Evolutionary conservation across 257 asterid species (phyloP).

Genomic region (Pogostemon cablin): DNA sequence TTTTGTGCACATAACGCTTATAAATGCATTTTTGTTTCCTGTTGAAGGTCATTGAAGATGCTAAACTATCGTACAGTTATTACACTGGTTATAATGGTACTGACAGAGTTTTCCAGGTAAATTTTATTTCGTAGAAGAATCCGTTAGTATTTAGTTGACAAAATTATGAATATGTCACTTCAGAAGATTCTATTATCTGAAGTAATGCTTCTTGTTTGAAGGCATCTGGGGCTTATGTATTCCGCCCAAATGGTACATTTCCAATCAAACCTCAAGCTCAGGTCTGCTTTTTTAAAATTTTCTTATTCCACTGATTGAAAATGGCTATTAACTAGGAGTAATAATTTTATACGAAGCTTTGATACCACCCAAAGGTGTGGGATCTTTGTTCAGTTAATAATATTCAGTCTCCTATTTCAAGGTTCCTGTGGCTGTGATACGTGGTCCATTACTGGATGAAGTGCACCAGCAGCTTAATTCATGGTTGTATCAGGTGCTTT

Average conservation of each 20-base stretch:
- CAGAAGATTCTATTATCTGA: slow-evolving; percentile 17
- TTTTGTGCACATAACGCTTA: slow-evolving; percentile 36
- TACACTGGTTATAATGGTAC: slow-evolving; percentile 80
- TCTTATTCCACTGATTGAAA: slow-evolving; percentile 18
- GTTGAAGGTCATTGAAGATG: slow-evolving; percentile 51
- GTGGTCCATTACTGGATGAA: slow-evolving; percentile 80
- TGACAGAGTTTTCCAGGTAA: slow-evolving; percentile 74
- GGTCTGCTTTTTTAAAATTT: slow-evolving; percentile 41
- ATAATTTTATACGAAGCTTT: slow-evolving; percentile 18
- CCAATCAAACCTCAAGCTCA: slow-evolving; percentile 54
- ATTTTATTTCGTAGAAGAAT: slow-evolving; percentile 23
- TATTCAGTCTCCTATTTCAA: slow-evolving; percentile 35
- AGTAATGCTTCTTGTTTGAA: slow-evolving; percentile 40
- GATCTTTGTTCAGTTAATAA: slow-evolving; percentile 23
- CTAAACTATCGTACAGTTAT: slow-evolving; percentile 63
- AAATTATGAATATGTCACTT: slow-evolving; percentile 22
- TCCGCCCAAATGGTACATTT: slow-evolving; percentile 79
- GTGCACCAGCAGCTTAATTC: slow-evolving; percentile 69
- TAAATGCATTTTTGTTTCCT: slow-evolving; percentile 29
- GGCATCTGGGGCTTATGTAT: slow-evolving; percentile 90
- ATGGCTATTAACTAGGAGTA: slow-evolving; percentile 7
- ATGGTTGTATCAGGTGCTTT: slow-evolving; percentile 76
- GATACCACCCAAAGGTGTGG: slow-evolving; percentile 13
- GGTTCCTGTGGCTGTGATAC: slow-evolving; percentile 58
- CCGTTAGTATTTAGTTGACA: slow-evolving; percentile 15